Base-by-base conservation (phyloP, 2,329 filamentous ascomycete species). In the Ceratocystis colombiana region DNA sequence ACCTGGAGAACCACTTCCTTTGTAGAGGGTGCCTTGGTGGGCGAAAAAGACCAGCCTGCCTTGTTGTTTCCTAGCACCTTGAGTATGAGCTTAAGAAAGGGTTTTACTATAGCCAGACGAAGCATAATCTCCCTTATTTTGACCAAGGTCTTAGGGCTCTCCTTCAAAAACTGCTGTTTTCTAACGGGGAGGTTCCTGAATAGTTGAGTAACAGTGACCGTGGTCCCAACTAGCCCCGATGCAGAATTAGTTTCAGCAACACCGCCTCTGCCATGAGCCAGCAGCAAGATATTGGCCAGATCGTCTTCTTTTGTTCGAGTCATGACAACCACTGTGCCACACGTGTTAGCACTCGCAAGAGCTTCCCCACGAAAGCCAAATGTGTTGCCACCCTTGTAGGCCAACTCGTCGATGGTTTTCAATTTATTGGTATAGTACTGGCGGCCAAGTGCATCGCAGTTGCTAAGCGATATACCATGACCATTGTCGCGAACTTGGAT, bases 311-410 rank as follows among this genome's bases (percentile, higher is more conserved):
- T 76, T 2, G 84, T 83, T 68, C 83, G 82, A 2, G 88, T 91
- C 15, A 79, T 87, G 63, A 91, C 76, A 6, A 75, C 77, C 55
- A 91, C 75, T 2, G 79, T 77, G 46, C 83, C 84, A 67, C 89
- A 72, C 53, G 81, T 79, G 68, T 83, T 86, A 67, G 81, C 79
- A 73, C 84, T 85, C 48, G 88, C 86, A 68, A 93, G 76, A 17
- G 88, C 88, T 71, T 90, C 84, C 22, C 89, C 89, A 45, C 89
- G 82, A 71, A 92, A 93, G 1, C 89, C 89, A n/a, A 92, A 79
- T 41, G 80, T 86, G 55, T 76, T 77, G 1, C 82, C 80, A 6
- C 82, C 84, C 22, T 86, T 75, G 1, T 71, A 73, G 63, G 76
- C 77, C 46, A 91, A 76, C 62, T 91, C 86, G 0, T 83, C 79